Evolutionary conservation across 208 protist species (phyloP), one percentile per base, ranked within the genome.

Genomic region (Wallacemonas sp.): DNA sequence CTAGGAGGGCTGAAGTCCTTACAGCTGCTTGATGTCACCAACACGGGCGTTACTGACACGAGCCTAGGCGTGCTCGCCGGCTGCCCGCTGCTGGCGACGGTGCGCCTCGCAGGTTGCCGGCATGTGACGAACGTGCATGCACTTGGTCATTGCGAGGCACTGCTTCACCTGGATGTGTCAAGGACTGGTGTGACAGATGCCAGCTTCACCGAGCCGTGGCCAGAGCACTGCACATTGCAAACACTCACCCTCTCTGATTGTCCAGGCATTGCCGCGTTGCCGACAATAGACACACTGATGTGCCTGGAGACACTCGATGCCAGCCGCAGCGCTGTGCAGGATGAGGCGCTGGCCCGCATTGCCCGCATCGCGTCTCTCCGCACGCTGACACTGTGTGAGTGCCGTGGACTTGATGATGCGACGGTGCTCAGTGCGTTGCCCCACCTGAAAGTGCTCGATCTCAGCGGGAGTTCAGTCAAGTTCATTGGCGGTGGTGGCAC

Each of bases 61-160:
- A 64, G 67, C 1, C 42, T 84, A 11, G 49, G 19, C 15, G 72
- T 61, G 31, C 66, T 84, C 2, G 42, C 46, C 3, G 39, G 33
- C 36, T 79, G 72, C 42, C 66, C 46, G 38, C 31, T 38, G 27
- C 38, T 84, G n/a, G 70, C 66, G 31, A 68, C 62, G 45, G 28
- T 84, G 54, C 65, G 75, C 61, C 65, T 84, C 27, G 70, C 78
- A 17, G 62, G 72, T 0, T 84, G 78, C 33, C 14, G 12, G 14
- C 54, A 60, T 11, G 41, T 74, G 19, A 45, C 41, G 24, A 61
- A 66, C 9, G 36, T 84, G 46, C 75, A 74, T 5, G 61, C 66
- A 28, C 54, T 84, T 41, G 44, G 46, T n/a, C n/a, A 53, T 31
- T 67, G 74, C 60, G 45, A 60, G 22, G 31, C 31, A 17, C 70